Evolutionary conservation across 495 filamentous ascomycete species (phyloP), one percentile per base, ranked within the genome.

Genomic region (Letharia columbiana): DNA sequence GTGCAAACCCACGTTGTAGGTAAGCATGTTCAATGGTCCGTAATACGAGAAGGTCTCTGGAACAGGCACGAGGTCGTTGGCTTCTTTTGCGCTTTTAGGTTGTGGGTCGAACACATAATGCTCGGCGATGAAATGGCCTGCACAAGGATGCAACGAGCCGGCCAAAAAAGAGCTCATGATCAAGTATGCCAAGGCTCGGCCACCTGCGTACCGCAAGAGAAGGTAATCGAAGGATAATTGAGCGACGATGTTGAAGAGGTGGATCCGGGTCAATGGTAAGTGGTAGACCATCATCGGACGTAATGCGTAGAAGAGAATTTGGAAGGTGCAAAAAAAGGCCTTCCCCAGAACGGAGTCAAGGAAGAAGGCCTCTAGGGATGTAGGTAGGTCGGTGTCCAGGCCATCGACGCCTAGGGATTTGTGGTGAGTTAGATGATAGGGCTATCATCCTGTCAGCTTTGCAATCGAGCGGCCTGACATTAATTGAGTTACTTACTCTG

Each of bases 11-110:
- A 99, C 94, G 68, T 99, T 98, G 77, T 97, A 99, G 2, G 92
- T 96, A 28, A 99, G 76, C 60, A 92, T 75, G 76, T 99, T 99
- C 52, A 98, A 81, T 0, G 89, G 85, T 8, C 94, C 94, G 74
- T 99, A 99, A 80, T 99, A 99, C 40, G 88, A 92, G 78, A 88
- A 99, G 1, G 94, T 99, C 80, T 99, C 94, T n/a, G 92, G 91
- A 23, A 92, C 81, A 28, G 85, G 82, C 6, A 86, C 76, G 7
- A 67, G 66, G 71, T 79, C 71, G 28, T 79, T 73, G 42, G 75
- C 76, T 79, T 85, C 68, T 18, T 65, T 61, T 37, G 75, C 56
- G 52, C 71, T 67, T 66, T 74, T 69, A 62, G 69, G 10, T 40
- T 71, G 49, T 15, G 87, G 84, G 57, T 89, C 87, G 77, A 98